A percentile compares a stretch with the other conserved stretches of the same genome.
Evolutionary conservation across 805 yeast genomes (phyloP).

Genomic region (Brettanomyces custersianus): DNA sequence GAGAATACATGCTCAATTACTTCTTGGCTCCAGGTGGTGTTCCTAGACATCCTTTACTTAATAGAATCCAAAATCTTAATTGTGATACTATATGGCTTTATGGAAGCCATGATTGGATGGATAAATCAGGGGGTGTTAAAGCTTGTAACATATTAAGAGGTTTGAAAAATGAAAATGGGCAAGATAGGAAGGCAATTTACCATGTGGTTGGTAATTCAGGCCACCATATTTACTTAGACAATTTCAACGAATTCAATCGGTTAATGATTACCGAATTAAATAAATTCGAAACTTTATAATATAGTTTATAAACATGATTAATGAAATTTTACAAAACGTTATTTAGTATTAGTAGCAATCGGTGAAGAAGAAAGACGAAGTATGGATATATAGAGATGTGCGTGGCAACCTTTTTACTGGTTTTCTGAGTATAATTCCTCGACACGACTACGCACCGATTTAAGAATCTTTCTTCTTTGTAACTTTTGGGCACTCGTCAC

Average conservation of each 20-base stretch:
- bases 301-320: neutral
- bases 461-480: slow-evolving; percentile 84
- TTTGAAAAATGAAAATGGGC: slow-evolving; percentile 11
- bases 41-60: slow-evolving; percentile 66
- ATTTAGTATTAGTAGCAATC: slow-evolving; percentile 2
- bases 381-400: no score
- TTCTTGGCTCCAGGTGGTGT: slow-evolving; percentile 86
- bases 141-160: slow-evolving; percentile 29
- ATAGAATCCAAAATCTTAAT: slow-evolving; percentile 40
- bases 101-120: slow-evolving; percentile 71
- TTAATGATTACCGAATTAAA: slow-evolving; percentile 45
- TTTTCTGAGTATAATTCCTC: slow-evolving; percentile 46
- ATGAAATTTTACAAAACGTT: neutral
- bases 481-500: slow-evolving; percentile 95
- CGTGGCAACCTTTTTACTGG: neutral
- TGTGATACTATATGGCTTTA: slow-evolving; percentile 76
- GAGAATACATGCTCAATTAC: slow-evolving; percentile 84
- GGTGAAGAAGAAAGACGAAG: slow-evolving; percentile 1
- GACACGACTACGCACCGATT: slow-evolving; percentile 56
- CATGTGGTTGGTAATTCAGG: slow-evolving; percentile 47
- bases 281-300: slow-evolving; percentile 10
- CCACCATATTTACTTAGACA: slow-evolving; percentile 75
- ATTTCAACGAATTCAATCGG: slow-evolving; percentile 43
- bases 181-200: slow-evolving; percentile 9
- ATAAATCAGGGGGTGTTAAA: slow-evolving; percentile 36